phyloP scores from a whole-genome alignment of 129 eudicot genomes.

The Apium graveolens region DNA sequence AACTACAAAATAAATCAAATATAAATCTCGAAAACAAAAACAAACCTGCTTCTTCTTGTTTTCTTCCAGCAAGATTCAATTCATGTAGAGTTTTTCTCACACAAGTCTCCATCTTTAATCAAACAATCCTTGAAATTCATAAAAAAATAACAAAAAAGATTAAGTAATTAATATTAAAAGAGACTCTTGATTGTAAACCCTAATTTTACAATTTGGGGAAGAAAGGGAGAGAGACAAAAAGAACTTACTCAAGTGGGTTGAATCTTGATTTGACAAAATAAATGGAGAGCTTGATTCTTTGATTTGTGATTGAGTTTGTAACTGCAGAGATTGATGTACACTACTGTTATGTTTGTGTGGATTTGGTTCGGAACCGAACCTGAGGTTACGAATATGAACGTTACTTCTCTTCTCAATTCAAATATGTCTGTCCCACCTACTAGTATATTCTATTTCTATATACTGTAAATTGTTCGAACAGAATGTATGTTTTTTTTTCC shows the following conservation, averaged over 20 bases:
- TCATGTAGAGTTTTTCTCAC: conserved; percentile 39
- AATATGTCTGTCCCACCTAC: conserved; percentile 15
- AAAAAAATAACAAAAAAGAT: conserved; percentile 14
- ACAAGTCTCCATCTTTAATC: conserved; percentile 50
- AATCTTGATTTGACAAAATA: neutral
- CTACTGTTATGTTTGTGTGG: neutral
- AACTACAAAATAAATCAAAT: neutral
- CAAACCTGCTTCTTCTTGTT: conserved; percentile 86
- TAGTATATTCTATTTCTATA: neutral
- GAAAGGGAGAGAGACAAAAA: neutral
- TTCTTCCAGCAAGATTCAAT: conserved; percentile 78
- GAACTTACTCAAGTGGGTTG: neutral
- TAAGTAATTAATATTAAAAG: neutral
- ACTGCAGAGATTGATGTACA: neutral
- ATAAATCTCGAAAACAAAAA: neutral
- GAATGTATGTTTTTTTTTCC: too few species aligned
- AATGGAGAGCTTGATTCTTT: neutral
- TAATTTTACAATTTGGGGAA: neutral
- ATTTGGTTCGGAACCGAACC: conserved; percentile 33
- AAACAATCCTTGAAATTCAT: conserved; percentile 19
- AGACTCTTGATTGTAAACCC: neutral
- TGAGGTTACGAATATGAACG: conserved; percentile 42
- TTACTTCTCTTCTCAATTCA: conserved; percentile 39
- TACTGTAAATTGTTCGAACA: too few species aligned
- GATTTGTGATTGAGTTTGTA: neutral